Evolutionary conservation across 176 grass and related monocot genomes (phyloP), one percentile per base, ranked within the genome.

Genomic region (Themeda triandra): DNA sequence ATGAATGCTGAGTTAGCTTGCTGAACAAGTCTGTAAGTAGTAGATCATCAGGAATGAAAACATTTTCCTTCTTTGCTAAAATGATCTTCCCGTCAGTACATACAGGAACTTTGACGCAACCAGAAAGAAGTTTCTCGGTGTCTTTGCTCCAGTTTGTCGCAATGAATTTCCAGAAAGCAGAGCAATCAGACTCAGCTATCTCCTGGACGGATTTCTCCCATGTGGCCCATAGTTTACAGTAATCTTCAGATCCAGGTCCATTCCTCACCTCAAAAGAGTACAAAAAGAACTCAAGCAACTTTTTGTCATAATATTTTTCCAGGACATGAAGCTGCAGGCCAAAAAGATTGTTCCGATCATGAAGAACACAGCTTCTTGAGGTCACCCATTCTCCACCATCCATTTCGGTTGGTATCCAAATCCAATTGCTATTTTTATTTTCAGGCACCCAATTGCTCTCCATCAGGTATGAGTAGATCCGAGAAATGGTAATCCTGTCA

Each of bases 21-120:
- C 59, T 76, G n/a, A 96, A 96, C 29, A 96, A 69, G 42, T 91
- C 86, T 76, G 84, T 82, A 2, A 91, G 84, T 8, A 91, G 23
- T 45, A 96, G 86, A 67, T 96, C 94, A 45, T 96, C 91, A 6
- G 88, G 86, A 66, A 96, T 89, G 69, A 96, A 93, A 24, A 87
- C 76, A 69, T 93, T 77, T 13, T 66, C 31, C 73, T 89, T 96
- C 3, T 19, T 64, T 18, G 60, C 46, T 6, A 96, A 89, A 11
- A 78, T 63, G 17, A 93, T 93, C 49, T 67, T 87, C 10, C 77
- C 81, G 8, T 76, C 45, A 0, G 31, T 40, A 18, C 60, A 82
- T 8, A 83, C 84, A 12, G 94, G 94, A 44, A 96, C 84, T 69
- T 91, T 93, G 2, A 65, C 58, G 53, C 36, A 86, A 4, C 48